Evolutionary conservation across 2,329 filamentous ascomycete genomes (phyloP).

Genomic region (Pestalotiopsis sp.): DNA sequence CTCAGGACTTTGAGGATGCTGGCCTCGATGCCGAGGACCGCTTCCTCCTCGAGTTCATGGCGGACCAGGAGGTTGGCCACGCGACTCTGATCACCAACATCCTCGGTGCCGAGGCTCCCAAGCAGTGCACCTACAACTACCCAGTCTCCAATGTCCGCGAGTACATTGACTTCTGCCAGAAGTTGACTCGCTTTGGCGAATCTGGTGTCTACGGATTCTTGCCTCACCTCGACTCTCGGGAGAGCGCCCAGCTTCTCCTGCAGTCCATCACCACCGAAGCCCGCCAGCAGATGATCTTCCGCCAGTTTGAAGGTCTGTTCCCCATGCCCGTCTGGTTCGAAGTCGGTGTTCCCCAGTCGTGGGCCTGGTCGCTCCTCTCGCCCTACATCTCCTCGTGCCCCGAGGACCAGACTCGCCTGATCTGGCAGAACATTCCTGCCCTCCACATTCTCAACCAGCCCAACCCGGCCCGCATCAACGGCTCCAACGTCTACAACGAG

Average conservation of each 20-base stretch:
- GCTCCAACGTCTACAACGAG: slow-evolving; percentile 64
- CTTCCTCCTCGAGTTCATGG: slow-evolving; percentile 75
- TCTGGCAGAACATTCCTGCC: slow-evolving; percentile 84
- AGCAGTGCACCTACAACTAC: slow-evolving; percentile 82
- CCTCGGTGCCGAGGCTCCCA: slow-evolving; percentile 69
- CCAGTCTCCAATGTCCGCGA: slow-evolving; percentile 75
- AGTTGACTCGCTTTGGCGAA: slow-evolving; percentile 81
- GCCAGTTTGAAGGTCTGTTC: slow-evolving; percentile 78
- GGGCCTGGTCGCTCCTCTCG: slow-evolving; percentile 81
- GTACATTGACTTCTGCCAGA: slow-evolving; percentile 83
- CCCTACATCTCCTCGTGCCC: slow-evolving; percentile 82
- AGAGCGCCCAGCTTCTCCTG: slow-evolving; percentile 71
- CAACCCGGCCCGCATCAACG: slow-evolving; percentile 70
- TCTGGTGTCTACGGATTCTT: slow-evolving; percentile 81
- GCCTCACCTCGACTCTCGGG: slow-evolving; percentile 74
- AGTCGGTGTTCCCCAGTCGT: slow-evolving; percentile 78
- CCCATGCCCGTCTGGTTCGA: slow-evolving; percentile 86
- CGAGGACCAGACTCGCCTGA: slow-evolving; percentile 69
- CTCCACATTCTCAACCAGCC: slow-evolving; percentile 75
- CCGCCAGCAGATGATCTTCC: slow-evolving; percentile 82
- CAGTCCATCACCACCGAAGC: slow-evolving; percentile 80
- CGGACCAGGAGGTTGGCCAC: slow-evolving; percentile 75
- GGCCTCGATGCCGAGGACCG: slow-evolving; percentile 72
- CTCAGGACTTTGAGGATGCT: slow-evolving; percentile 67
- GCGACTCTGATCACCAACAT: slow-evolving; percentile 78